phyloP scores from a whole-genome alignment of 2,329 filamentous ascomycete genomes.

The Fonsecaea nubica region DNA sequence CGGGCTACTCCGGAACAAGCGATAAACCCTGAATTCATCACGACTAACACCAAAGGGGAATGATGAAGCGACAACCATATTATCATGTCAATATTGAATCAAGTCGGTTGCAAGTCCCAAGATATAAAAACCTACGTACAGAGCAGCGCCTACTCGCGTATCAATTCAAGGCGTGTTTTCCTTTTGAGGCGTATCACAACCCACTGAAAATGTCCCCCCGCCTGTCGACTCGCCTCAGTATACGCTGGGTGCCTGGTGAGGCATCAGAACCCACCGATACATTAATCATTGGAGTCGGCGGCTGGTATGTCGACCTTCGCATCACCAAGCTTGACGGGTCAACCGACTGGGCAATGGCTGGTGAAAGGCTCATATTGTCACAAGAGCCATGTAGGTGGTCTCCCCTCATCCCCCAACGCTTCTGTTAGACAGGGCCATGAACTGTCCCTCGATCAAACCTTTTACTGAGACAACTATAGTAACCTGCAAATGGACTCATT shows the following conservation, averaged over 20 bases:
- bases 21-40: background rate
- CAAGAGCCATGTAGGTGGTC: constrained; percentile 45
- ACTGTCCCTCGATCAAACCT: background rate
- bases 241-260: constrained; percentile 52
- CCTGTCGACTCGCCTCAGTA: constrained; percentile 51
- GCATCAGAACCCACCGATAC: constrained; percentile 54
- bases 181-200: background rate
- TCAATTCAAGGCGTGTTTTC: no score
- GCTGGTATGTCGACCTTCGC: constrained; percentile 54
- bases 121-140: background rate
- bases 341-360: constrained; percentile 55
- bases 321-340: constrained; percentile 46
- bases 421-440: no score
- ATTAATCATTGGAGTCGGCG: constrained; percentile 51
- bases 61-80: constrained; percentile 20
- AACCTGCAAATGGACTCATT: constrained; percentile 32
- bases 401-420: background rate
- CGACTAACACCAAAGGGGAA: constrained; percentile 15
- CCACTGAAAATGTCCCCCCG: constrained; percentile 21
- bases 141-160: no score
- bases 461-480: constrained; percentile 7
- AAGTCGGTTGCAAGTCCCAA: background rate
- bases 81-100: background rate
- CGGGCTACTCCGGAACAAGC: constrained; percentile 5
- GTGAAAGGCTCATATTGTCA: constrained; percentile 48